Evolutionary conservation across 129 eudicot species (phyloP), one percentile per base, ranked within the genome.

Genomic region (Flaveria bidentis): DNA sequence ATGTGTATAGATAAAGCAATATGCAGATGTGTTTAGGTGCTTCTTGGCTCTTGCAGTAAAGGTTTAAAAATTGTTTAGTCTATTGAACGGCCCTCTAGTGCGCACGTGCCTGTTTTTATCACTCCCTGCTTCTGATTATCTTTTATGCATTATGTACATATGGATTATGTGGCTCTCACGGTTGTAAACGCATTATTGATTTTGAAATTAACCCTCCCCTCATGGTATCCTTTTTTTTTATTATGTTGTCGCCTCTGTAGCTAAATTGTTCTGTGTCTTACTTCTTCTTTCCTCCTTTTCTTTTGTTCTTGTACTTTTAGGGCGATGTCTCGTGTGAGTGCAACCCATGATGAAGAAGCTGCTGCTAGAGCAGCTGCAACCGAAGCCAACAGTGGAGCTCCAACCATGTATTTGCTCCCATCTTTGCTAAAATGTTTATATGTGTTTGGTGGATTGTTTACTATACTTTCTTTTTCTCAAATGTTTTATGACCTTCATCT

Each of bases 301-400:
- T 36, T 26, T 22, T 55, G 6, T 52, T 67, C 28, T 23, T 74
- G 28, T 45, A 30, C 22, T 58, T 52, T 10, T 73, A 86, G 89
- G 69, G 30, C 78, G 62, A 76, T 84, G 78, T 83, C 84, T 45
- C 78, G 82, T 66, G 76, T 85, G 39, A 82, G 80, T 17, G 88
- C 90, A 72, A 75, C 89, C 72, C 82, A 86, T 78, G 88, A 90
- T 55, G 98, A 92, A 85, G 96, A 90, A 65, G 92, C 94, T 71
- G 69, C 89, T 75, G 93, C 96, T 45, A 81, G 55, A 77, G 88
- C 86, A 49, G 92, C 96, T 42, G 94, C 92, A 36, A 89, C 80
- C 2, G 80, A 78, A 79, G 90, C 86, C 33, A 86, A 90, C 72
- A 86, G 51, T 61, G 96, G 94, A 76, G 92, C 89, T 63, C 93